phyloP scores from a whole-genome alignment of 225 moss, liverwort and hornwort species.

The Sphagnum contortum region DNA sequence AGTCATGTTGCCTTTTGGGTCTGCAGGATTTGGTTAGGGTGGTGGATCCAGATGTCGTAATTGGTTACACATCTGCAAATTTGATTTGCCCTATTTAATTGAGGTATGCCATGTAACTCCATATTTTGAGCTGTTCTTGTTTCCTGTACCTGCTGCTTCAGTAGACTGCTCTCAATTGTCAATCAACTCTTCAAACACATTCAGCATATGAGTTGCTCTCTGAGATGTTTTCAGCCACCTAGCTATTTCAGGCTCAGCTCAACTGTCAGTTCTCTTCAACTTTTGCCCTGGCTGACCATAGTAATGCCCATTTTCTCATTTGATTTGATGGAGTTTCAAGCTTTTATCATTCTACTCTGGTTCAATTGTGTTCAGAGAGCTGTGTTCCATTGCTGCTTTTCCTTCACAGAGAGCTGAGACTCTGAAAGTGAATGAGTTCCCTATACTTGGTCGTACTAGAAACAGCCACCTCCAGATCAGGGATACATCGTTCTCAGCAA shows the following conservation, averaged over 20 bases:
- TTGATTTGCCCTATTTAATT: constrained; percentile 88
- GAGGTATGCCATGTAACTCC: constrained; percentile 32
- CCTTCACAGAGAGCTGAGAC: constrained; percentile 85
- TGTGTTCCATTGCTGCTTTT: no score
- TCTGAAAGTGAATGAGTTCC: constrained; percentile 69
- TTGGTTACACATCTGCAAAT: constrained; percentile 99
- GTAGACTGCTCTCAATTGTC: no score
- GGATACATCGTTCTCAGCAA: constrained; percentile 84
- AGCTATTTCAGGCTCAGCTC: no score
- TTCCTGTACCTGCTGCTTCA: not conserved
- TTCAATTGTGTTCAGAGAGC: no score
- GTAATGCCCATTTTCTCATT: no score
- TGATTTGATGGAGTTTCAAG: no score
- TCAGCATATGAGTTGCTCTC: no score
- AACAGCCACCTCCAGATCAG: constrained; percentile 87
- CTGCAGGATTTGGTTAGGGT: constrained; percentile 71
- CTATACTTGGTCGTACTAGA: constrained; percentile 78
- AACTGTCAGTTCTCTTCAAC: no score
- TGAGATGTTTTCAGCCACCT: no score
- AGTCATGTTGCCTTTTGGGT: not conserved
- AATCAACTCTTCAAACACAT: no score
- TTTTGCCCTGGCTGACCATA: no score
- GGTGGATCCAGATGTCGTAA: constrained; percentile 91
- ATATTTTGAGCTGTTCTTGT: not conserved
- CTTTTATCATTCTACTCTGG: no score